A percentile compares a stretch with the other conserved stretches of the same genome.
Conservation (phyloP, 2,329 filamentous ascomycete genomes). For the Chaetomium globosum region DNA sequence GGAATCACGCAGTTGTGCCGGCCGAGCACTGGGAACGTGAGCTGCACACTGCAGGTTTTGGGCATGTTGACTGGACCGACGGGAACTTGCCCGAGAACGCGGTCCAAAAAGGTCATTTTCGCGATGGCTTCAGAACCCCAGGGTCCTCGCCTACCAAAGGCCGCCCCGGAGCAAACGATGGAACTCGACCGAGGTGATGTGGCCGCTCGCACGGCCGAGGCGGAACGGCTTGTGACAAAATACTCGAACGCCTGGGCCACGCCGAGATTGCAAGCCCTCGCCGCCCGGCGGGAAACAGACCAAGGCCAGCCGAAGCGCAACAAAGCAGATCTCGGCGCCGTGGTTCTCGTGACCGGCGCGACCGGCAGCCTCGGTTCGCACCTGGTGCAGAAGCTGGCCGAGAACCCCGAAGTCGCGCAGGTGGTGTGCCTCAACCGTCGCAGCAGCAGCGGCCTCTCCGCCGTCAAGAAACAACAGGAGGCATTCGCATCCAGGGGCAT, state of each 20-base stretch:
- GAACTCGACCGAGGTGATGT: not conserved
- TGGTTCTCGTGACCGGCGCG: conserved; percentile 46
- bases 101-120: conserved; percentile 32
- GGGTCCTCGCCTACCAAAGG: not conserved
- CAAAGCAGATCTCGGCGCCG: not conserved
- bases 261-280: not conserved
- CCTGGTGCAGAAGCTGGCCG: conserved; percentile 41
- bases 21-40: conserved; percentile 36
- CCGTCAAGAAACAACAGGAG: conserved; percentile 41
- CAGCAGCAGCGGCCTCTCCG: conserved; percentile 30
- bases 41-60: conserved; percentile 38
- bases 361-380: conserved; percentile 47
- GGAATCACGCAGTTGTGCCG: conserved; percentile 33
- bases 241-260: conserved; percentile 4
- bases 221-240: not conserved
- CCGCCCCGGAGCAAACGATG: not conserved
- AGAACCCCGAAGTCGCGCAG: conserved; percentile 34
- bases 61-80: conserved; percentile 41
- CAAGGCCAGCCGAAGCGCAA: not conserved
- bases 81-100: conserved; percentile 39
- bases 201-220: not conserved
- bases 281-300: not conserved
- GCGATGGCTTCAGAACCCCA: conserved; percentile 32
- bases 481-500: conserved; percentile 33
- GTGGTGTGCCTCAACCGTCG: conserved; percentile 53